phyloP scores from a whole-genome alignment of 768 basidiomycete genomes.

The Tulasnella calospora region DNA sequence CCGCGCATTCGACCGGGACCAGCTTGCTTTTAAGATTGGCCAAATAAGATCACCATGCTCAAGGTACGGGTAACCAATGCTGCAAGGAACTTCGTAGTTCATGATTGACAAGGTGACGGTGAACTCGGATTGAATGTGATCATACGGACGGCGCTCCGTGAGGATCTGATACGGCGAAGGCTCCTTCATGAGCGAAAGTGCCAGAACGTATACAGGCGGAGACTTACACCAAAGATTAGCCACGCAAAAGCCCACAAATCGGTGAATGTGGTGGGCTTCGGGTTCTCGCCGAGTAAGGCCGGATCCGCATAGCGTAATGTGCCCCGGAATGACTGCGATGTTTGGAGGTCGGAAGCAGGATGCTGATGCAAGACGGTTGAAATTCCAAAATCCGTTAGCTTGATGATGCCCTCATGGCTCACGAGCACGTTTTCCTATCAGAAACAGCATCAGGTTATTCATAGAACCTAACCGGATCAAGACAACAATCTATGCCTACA shows the following conservation, averaged over 20 bases:
- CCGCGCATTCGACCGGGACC: not conserved
- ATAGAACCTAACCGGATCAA: not conserved
- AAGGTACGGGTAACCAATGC: not conserved
- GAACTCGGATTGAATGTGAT: not conserved
- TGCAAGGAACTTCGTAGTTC: not conserved
- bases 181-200: not conserved
- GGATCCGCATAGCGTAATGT: not conserved
- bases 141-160: not conserved
- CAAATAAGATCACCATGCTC: not conserved
- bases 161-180: not conserved
- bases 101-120: not conserved
- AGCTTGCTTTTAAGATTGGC: not conserved
- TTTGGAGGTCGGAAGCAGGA: not conserved
- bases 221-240: not conserved
- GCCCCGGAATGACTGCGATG: not conserved
- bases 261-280: not conserved
- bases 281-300: not conserved
- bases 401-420: not conserved
- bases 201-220: not conserved
- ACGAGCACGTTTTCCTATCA: not conserved
- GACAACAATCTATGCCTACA: not conserved
- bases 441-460: too few species aligned
- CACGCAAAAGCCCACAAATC: not conserved
- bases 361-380: not conserved
- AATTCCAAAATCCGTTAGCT: not conserved